phyloP scores from a whole-genome alignment of 345 rosid genomes.

The Turnera subulata region DNA sequence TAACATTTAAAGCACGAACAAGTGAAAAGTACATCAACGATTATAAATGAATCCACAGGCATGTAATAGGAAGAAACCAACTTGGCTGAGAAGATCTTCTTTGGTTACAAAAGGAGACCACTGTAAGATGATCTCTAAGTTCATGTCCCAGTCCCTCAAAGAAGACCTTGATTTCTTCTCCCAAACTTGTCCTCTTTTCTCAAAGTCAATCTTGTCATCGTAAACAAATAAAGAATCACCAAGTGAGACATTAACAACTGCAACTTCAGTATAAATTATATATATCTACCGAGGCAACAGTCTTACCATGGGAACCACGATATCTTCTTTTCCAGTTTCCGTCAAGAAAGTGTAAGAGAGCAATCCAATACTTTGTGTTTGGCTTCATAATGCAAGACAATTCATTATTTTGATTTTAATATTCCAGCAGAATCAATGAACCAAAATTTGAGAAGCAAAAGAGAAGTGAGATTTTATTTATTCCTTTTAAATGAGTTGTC shows the following conservation, averaged over 20 bases:
- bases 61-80: not conserved
- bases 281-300: not conserved
- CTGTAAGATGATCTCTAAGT: constrained; percentile 43
- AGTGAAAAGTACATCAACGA: too few species aligned
- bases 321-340: constrained; percentile 60
- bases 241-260: too few species aligned
- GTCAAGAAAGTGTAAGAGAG: constrained; percentile 65
- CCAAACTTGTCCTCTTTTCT: constrained; percentile 43
- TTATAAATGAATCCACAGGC: too few species aligned
- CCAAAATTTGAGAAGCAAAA: too few species aligned
- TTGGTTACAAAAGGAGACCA: constrained; percentile 68
- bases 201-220: constrained; percentile 51
- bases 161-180: constrained; percentile 37
- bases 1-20: too few species aligned
- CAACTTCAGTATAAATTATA: not conserved
- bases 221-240: not conserved
- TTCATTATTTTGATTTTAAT: too few species aligned
- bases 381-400: constrained; percentile 15
- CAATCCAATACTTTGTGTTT: constrained; percentile 63
- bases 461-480: too few species aligned
- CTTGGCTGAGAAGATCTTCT: constrained; percentile 52
- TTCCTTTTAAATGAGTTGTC: too few species aligned
- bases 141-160: constrained; percentile 43
- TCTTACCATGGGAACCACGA: constrained; percentile 76
- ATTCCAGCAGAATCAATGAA: too few species aligned